Conservation (phyloP, 2,329 filamentous ascomycete species). For the Didymella arachidicola region DNA sequence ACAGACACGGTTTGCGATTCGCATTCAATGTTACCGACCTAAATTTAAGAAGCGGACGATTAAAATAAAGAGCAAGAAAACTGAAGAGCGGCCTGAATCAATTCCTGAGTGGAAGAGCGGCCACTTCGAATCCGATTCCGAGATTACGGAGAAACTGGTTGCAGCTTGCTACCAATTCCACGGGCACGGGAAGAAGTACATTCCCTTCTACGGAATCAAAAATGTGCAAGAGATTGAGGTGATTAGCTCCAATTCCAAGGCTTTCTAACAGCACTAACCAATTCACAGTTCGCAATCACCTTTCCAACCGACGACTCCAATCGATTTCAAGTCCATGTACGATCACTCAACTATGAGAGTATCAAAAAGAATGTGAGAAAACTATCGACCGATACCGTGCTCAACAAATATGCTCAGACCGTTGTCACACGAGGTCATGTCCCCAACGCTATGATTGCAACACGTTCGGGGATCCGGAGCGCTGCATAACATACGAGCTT, state of each 20-base stretch:
- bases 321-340: neutral
- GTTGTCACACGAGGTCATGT: neutral
- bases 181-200: neutral
- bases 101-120: neutral
- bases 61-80: too few relatives aligned
- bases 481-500: neutral
- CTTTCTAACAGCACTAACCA: neutral
- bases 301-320: neutral
- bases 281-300: neutral
- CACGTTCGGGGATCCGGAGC: neutral
- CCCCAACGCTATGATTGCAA: neutral
- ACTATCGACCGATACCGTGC: neutral
- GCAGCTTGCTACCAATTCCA: neutral
- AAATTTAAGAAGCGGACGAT: neutral
- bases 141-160: neutral
- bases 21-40: neutral
- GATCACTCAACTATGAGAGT: neutral
- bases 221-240: neutral
- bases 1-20: neutral
- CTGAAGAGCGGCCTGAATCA: too few relatives aligned
- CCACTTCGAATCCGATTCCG: neutral
- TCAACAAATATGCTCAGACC: neutral
- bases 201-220: neutral
- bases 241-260: too few relatives aligned
- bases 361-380: neutral